These are phyloP conservation scores for Chlorencoelia australis DNA, from an alignment of 2,329 filamentous ascomycete genomes.

Conservation along the genomic window DNA sequence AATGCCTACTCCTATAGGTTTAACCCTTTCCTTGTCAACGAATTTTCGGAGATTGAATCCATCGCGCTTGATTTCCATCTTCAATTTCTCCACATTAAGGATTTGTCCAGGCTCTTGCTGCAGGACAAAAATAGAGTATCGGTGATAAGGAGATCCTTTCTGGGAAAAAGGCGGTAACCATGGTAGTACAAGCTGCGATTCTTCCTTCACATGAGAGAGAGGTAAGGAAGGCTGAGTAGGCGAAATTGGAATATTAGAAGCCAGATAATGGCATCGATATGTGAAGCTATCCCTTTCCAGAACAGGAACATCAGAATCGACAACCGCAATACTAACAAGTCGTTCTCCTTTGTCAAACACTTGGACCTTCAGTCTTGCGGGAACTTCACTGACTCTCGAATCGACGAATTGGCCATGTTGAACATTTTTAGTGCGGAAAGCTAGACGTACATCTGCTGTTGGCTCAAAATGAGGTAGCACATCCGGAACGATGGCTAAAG, in stretches of 20 bases:
- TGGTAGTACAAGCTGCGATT: slow-evolving; percentile 58
- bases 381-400: slow-evolving; percentile 59
- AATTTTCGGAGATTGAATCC: slow-evolving; percentile 69
- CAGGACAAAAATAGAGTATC: slow-evolving; percentile 72
- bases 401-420: slow-evolving; percentile 71
- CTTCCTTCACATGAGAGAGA: slow-evolving; percentile 47
- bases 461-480: slow-evolving; percentile 73
- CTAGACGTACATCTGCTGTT: slow-evolving; percentile 68
- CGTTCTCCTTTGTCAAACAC: slow-evolving; percentile 74
- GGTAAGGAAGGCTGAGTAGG: slow-evolving; percentile 51
- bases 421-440: slow-evolving; percentile 62
- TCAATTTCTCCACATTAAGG: slow-evolving; percentile 49
- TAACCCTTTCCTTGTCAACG: slow-evolving; percentile 56
- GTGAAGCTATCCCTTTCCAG: slow-evolving; percentile 64
- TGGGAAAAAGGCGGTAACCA: slow-evolving; percentile 84
- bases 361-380: slow-evolving; percentile 72
- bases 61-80: slow-evolving; percentile 46
- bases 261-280: slow-evolving; percentile 80
- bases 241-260: slow-evolving; percentile 59
- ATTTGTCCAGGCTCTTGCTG: slow-evolving; percentile 58
- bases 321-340: slow-evolving; percentile 72
- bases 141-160: slow-evolving; percentile 86
- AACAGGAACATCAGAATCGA: slow-evolving; percentile 86
- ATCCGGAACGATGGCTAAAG: slow-evolving; percentile 83
- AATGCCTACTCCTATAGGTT: slow-evolving; percentile 71